phyloP scores from a whole-genome alignment of 208 protist species.

The Trypanosoma lewisi region DNA sequence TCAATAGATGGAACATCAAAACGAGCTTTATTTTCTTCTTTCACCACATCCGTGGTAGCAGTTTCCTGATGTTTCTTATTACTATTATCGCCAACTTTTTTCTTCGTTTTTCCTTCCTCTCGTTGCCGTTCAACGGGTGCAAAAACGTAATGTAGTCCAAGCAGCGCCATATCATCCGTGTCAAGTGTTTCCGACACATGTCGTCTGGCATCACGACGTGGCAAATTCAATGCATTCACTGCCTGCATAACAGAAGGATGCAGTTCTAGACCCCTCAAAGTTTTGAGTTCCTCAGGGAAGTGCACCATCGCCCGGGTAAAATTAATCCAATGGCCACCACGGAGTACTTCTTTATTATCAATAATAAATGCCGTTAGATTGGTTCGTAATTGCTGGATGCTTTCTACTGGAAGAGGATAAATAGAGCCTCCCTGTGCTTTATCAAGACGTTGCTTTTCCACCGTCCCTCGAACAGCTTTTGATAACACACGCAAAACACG shows the following conservation, averaged over 20 bases:
- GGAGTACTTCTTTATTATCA: slow-evolving; percentile 56
- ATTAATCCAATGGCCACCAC: slow-evolving; percentile 82
- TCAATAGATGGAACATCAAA: slow-evolving; percentile 30
- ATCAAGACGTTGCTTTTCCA: slow-evolving; percentile 38
- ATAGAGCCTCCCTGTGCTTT: background rate
- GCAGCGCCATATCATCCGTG: slow-evolving; percentile 28
- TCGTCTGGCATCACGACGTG: background rate
- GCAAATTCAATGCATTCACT: slow-evolving; percentile 17
- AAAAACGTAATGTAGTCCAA: slow-evolving; percentile 31
- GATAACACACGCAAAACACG: slow-evolving; percentile 75
- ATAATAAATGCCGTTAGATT: slow-evolving; percentile 66
- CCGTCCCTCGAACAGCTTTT: slow-evolving; percentile 52
- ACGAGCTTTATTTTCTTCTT: background rate
- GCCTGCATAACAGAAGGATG: slow-evolving; percentile 14
- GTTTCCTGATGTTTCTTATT: background rate
- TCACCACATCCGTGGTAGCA: background rate
- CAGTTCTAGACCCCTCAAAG: slow-evolving; percentile 21
- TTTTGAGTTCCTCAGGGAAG: slow-evolving; percentile 56
- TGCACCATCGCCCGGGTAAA: slow-evolving; percentile 67
- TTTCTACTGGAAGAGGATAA: slow-evolving; percentile 40
- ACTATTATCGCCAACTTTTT: too few species aligned
- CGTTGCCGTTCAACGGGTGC: slow-evolving; percentile 17
- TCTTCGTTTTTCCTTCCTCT: too few species aligned
- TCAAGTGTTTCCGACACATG: slow-evolving; percentile 1
- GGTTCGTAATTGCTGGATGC: slow-evolving; percentile 61